Evolutionary conservation across 805 yeast species (phyloP), one percentile per base, ranked within the genome.

Genomic region (Lachancea meyersii): DNA sequence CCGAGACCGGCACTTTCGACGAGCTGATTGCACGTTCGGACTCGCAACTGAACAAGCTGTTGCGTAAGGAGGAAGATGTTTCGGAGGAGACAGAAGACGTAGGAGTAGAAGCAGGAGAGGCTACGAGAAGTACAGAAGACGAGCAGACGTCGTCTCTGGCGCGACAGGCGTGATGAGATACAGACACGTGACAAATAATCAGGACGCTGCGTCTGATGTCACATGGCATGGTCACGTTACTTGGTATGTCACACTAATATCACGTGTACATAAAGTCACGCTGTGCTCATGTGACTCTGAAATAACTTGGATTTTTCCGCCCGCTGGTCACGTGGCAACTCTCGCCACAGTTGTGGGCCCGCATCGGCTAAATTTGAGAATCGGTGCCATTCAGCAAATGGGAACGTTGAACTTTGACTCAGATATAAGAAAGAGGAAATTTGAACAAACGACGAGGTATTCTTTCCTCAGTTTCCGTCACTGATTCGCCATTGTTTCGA

Each of bases 1-100:
- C 77, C 8, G 95, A 84, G 60, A 75, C 79, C 32, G 93, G 89
- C 13, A 48, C 67, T 8, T 86, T 78, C 57, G 66, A 65, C 8
- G 73, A 69, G 20, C 69, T 86, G 44, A 70, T 72, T 41, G 57
- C 63, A 5, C 57, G 76, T 18, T 55, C 61, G 9, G 43, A 50
- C 3, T 64, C 70, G 20, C 61, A 61, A 13, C 48, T 69, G 41
- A 68, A 63, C 50, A 50, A 55, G 17, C 51, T 69, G 18, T 51
- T 69, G 34, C 57, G 65, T 7, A 60, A 64, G 48, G 58, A 55
- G 39, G 57, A 54, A 35, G 59, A 50, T 8, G n/a, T 24, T 10
- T 18, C 33, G 7, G n/a, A 17, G n/a, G 40, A 30, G 14, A 10
- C 17, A 8, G 17, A 30, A 16, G 10, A 30, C 6, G 6, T 4